Base-by-base conservation (phyloP, 1,284 basidiomycete species). In the Trichosporon sp. region DNA sequence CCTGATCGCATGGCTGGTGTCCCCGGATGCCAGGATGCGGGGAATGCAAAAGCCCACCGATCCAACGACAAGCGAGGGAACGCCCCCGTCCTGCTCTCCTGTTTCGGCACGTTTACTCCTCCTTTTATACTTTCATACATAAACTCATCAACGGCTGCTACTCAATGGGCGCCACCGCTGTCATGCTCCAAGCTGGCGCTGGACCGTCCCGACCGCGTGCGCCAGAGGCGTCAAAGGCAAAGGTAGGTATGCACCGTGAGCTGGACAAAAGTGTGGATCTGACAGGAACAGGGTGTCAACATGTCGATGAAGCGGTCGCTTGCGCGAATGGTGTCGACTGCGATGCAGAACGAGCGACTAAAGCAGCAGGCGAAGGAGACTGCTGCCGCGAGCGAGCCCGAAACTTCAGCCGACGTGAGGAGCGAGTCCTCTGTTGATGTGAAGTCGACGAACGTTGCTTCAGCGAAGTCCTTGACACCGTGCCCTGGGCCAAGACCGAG, bases 251-350 rank as follows among this genome's bases (percentile, higher is more conserved):
- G 10, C 6, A n/a, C n/a, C 4, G 5, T 19, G 48, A 43, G 48
- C 48, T 38, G 37, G 26, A 26, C 26, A 26, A 26, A 26, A 26
- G 26, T 26, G 26, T 26, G 26, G 26, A 26, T 26, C 48, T 51
- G n/a, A 51, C 16, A 51, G 48, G 26, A 26, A 4, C 48, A 51
- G 48, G 48, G 48, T n/a, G 48, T 51, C n/a, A 51, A 51, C 48
- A 51, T 51, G 48, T 51, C 48, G 48, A 51, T 51, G 48, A 51
- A 51, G 48, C n/a, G n/a, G 5, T 51, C 48, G 16, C n/a, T 51
- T 4, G 48, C 48, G 48, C 10, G 19, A n/a, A 51, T 51, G 48
- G 48, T 51, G 11, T 19, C 48, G n/a, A 7, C 48, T 10, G 48
- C 48, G n/a, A 51, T 51, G 48, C 48, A 51, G 4, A 51, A 21